phyloP scores from a whole-genome alignment of 371 early-diverging fungal species.

The Saksenaea oblongispora region DNA sequence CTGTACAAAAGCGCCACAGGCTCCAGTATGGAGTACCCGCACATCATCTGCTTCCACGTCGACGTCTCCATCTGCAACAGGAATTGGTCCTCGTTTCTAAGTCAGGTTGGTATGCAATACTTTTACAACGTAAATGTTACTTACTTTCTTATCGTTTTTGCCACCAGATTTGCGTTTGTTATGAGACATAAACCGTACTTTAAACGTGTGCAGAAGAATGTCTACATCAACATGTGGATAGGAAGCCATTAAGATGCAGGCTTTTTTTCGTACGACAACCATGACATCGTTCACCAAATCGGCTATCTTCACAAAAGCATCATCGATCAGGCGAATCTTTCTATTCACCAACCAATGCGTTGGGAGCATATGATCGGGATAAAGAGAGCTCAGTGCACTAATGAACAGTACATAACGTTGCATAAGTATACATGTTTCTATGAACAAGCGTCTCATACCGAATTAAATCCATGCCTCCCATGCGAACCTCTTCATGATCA shows the following conservation, averaged over 20 bases:
- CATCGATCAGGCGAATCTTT: conserved; percentile 66
- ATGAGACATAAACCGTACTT: conserved; percentile 78
- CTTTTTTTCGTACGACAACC: conserved; percentile 67
- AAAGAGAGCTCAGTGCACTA: conserved; percentile 50
- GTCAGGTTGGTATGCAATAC: background rate
- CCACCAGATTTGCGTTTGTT: conserved; percentile 18
- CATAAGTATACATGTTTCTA: conserved; percentile 5
- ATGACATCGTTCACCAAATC: conserved; percentile 78
- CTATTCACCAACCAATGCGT: conserved; percentile 45
- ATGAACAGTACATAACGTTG: background rate
- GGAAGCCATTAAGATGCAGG: conserved; percentile 66
- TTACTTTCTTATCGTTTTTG: conserved; percentile 10
- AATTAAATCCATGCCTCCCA: conserved; percentile 65
- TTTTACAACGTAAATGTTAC: background rate
- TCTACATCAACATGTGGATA: conserved; percentile 61
- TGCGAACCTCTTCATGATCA: conserved; percentile 71
- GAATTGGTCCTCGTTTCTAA: conserved; percentile 31
- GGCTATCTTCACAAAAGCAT: conserved; percentile 75
- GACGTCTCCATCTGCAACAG: conserved; percentile 66
- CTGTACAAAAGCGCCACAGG: conserved; percentile 90
- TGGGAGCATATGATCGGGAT: conserved; percentile 40
- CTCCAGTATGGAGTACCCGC: conserved; percentile 69
- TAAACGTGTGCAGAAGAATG: conserved; percentile 71
- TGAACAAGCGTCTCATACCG: conserved; percentile 43
- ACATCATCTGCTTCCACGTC: conserved; percentile 70